phyloP scores from a whole-genome alignment of 1,284 basidiomycete genomes.

The Trichosporon asahii region DNA sequence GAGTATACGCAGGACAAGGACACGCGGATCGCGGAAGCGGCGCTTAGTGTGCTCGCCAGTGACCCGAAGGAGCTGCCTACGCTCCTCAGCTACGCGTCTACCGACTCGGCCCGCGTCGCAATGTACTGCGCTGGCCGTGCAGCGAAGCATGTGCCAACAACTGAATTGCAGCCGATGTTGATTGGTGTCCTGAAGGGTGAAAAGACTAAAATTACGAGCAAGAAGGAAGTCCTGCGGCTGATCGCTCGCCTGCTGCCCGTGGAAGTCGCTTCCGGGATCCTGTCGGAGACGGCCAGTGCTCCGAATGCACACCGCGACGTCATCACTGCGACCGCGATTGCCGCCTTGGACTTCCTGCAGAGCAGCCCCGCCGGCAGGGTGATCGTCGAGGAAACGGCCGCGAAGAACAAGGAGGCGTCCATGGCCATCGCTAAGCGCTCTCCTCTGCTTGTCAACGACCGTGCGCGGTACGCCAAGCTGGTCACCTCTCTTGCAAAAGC shows the following conservation, averaged over 20 bases:
- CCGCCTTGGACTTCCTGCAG: background rate
- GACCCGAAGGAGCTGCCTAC: background rate
- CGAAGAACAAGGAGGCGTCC: background rate
- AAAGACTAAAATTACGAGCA: background rate
- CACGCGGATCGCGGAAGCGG: background rate
- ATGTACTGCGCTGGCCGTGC: slow-evolving; percentile 2
- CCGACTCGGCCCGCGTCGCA: background rate
- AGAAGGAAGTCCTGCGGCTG: background rate
- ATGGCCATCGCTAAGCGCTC: background rate
- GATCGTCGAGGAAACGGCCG: background rate
- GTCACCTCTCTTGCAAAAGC: background rate
- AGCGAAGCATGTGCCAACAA: background rate
- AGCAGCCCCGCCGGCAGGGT: background rate
- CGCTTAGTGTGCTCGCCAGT: background rate
- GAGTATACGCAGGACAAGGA: background rate
- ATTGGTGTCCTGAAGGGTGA: background rate
- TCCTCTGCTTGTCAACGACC: background rate
- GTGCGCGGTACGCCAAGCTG: background rate
- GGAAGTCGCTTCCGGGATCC: background rate
- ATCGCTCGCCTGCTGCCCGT: background rate
- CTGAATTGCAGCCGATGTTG: background rate
- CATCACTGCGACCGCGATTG: background rate
- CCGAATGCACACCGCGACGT: background rate
- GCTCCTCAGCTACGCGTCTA: background rate
- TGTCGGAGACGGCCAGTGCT: background rate